Base-by-base conservation (phyloP, 208 protist genomes). In the Trypanosoma cruzi region DNA sequence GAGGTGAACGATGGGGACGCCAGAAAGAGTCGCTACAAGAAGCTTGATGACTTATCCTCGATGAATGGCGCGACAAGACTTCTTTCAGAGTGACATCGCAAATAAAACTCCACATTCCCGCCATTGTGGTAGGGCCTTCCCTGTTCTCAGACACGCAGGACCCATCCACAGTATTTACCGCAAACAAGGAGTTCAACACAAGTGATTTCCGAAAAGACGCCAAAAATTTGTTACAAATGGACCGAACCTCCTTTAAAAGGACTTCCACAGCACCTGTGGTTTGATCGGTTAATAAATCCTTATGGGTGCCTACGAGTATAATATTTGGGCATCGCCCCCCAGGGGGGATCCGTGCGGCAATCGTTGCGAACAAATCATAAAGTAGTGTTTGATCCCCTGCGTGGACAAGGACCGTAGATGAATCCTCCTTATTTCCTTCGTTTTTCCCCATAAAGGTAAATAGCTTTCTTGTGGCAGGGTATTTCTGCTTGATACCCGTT, bases 141-240 rank as follows among this genome's bases (percentile, higher is more conserved):
- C 63, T 26, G 46, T 81, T 81, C 61, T 81, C 76, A 26, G 76
- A 46, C 0, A 75, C 58, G 32, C 75, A 80, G 32, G 68, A 50
- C 8, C 64, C 59, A 61, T 62, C 52, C 32, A 36, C 26, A 11
- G 54, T 2, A 37, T 40, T 64, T 16, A 71, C 62, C 5, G 68
- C 75, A 59, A 74, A 74, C 6, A 80, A 24, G 36, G 64, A 60
- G 22, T 64, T 6, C 18, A 79, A 29, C 28, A 53, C 40, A 0
- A 74, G 24, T 16, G 50, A 16, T n/a, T 24, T 26, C 6, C 11
- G n/a, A 52, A 63, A 64, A 2, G 36, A 49, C 3, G 58, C 36
- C 22, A 75, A 59, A 18, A 67, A 31, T 22, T 32, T 14, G 7
- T 22, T 60, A 40, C 60, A 67, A n/a, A 71, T 62, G 2, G 55